phyloP scores from a whole-genome alignment of 208 protist genomes.

The Leishmania arabica region DNA sequence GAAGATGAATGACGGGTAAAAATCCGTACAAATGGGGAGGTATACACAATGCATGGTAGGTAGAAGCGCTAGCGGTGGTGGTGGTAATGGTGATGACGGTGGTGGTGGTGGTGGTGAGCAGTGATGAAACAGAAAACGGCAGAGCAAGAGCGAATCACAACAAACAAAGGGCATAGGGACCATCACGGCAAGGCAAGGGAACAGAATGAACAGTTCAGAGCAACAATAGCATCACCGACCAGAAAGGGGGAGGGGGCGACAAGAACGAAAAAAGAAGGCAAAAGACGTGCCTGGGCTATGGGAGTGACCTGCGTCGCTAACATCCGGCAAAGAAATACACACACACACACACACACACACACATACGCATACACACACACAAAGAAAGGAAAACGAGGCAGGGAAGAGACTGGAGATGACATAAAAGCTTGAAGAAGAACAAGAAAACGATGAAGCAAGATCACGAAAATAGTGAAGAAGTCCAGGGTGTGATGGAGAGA shows the following conservation, averaged over 20 bases:
- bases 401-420: background rate
- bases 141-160: too few relatives aligned
- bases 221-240: background rate
- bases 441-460: background rate
- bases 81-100: too few relatives aligned
- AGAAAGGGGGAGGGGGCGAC: background rate
- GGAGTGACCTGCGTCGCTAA: background rate
- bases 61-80: background rate
- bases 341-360: background rate
- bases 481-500: background rate
- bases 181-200: background rate
- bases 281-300: background rate
- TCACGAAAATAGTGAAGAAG: background rate
- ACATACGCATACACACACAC: background rate
- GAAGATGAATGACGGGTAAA: background rate
- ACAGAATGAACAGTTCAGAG: background rate
- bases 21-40: background rate
- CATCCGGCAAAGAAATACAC: background rate
- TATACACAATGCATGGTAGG: background rate
- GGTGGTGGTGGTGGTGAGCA: too few relatives aligned
- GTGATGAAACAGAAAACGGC: too few relatives aligned
- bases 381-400: conserved; percentile 1
- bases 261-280: background rate
- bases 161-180: too few relatives aligned
- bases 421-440: background rate